Conservation (phyloP, 106 monocot genomes). For the Xerophyta viscosa region DNA sequence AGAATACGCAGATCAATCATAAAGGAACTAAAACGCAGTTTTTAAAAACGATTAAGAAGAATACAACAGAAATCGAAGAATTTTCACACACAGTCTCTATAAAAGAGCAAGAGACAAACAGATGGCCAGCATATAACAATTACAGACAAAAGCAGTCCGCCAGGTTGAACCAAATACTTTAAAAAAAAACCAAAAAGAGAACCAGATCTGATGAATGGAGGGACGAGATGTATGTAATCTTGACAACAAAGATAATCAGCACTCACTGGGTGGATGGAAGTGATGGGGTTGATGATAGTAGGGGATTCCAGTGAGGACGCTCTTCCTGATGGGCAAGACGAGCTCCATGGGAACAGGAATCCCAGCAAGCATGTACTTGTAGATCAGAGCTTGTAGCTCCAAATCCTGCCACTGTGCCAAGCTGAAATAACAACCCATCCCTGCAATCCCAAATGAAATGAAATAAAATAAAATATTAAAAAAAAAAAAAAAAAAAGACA, state of each 20-base stretch:
- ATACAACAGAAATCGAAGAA: no score
- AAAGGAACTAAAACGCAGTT: no score
- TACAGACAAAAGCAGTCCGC: no score
- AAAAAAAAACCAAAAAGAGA: no score
- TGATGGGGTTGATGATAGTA: conserved; percentile 22
- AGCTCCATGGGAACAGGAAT: conserved; percentile 39
- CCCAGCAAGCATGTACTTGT: conserved; percentile 39
- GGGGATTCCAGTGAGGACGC: conserved; percentile 7
- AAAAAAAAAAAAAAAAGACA: background rate
- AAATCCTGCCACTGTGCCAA: conserved; percentile 46
- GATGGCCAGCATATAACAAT: no score
- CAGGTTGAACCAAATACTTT: no score
- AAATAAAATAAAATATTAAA: background rate
- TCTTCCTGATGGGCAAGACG: conserved; percentile 28
- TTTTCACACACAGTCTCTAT: no score
- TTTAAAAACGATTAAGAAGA: no score
- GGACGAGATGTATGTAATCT: no score
- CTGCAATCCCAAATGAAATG: background rate
- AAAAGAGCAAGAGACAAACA: no score
- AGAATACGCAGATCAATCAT: no score
- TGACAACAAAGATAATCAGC: background rate
- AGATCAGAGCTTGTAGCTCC: conserved; percentile 58
- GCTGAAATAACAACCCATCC: conserved; percentile 19
- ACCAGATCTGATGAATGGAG: no score
- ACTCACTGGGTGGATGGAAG: conserved; percentile 21